Conservation (phyloP, 169 alveolate species). For the Eimeria sp. region DNA sequence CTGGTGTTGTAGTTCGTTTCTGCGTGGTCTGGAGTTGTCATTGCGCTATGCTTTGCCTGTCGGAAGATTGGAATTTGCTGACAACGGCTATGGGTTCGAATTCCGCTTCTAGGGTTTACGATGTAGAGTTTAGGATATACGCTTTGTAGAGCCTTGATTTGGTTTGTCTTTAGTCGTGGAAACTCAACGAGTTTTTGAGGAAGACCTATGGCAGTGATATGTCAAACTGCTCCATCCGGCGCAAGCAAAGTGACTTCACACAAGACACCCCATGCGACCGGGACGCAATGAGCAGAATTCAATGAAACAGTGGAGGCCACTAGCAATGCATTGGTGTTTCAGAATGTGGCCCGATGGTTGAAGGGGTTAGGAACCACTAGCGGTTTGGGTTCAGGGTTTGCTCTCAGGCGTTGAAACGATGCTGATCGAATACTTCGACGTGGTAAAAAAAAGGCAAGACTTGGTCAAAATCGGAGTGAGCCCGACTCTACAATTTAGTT, state of each 20-base stretch:
- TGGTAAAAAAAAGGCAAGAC: conserved; percentile 35
- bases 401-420: conserved; percentile 47
- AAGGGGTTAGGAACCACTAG: not conserved
- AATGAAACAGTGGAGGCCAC: not conserved
- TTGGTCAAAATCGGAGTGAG: conserved; percentile 34
- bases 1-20: not conserved
- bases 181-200: conserved; percentile 24
- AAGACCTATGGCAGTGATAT: conserved; percentile 17
- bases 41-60: not conserved
- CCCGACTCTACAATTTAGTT: not conserved
- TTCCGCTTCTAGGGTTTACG: not conserved
- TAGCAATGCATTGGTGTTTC: not conserved
- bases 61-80: not conserved
- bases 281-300: not conserved
- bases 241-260: conserved; percentile 20
- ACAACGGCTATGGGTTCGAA: not conserved
- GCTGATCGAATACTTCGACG: conserved; percentile 41
- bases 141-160: not conserved
- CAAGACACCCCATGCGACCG: not conserved
- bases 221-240: conserved; percentile 29
- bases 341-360: not conserved
- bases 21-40: not conserved
- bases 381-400: not conserved
- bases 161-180: not conserved
- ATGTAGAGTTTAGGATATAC: not conserved